Conservation (phyloP, 2,329 filamentous ascomycete species). For the Colletotrichum sp. region DNA sequence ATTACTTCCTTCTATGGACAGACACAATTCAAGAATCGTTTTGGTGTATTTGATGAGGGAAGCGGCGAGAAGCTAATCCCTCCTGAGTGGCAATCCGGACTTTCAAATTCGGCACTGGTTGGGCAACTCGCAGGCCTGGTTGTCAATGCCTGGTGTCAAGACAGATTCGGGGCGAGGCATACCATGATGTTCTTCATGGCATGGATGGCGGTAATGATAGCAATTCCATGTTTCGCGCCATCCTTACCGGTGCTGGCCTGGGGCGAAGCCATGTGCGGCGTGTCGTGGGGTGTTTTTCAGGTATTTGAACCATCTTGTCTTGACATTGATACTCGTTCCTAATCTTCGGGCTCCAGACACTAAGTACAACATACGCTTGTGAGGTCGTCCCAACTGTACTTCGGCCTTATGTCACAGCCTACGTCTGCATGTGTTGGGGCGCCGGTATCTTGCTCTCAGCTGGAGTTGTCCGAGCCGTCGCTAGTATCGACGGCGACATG, state of each 20-base stretch:
- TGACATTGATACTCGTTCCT: neutral
- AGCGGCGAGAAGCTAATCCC: constrained; percentile 42
- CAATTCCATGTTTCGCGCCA: constrained; percentile 53
- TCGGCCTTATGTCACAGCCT: constrained; percentile 46
- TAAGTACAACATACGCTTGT: constrained; percentile 38
- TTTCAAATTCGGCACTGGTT: constrained; percentile 46
- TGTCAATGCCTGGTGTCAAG: constrained; percentile 45
- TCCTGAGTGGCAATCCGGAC: constrained; percentile 49
- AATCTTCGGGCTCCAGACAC: neutral
- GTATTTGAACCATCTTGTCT: neutral
- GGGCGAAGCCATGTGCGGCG: constrained; percentile 49
- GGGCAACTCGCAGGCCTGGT: constrained; percentile 50
- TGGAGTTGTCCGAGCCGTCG: constrained; percentile 41
- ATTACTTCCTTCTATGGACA: constrained; percentile 35
- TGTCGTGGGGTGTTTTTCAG: constrained; percentile 46
- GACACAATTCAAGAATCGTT: constrained; percentile 32
- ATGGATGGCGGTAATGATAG: constrained; percentile 43
- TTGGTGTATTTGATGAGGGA: constrained; percentile 26
- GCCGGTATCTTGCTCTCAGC: constrained; percentile 47
- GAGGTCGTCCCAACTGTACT: constrained; percentile 47
- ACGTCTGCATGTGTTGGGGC: constrained; percentile 42
- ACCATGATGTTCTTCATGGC: constrained; percentile 34
- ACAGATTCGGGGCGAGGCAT: constrained; percentile 33
- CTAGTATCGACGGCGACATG: constrained; percentile 34
- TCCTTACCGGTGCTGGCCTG: constrained; percentile 42